A percentile compares a stretch with the other conserved stretches of the same genome.
phyloP scores from a whole-genome alignment of 164 flowering plant genomes.

The Stephania cephalantha region DNA sequence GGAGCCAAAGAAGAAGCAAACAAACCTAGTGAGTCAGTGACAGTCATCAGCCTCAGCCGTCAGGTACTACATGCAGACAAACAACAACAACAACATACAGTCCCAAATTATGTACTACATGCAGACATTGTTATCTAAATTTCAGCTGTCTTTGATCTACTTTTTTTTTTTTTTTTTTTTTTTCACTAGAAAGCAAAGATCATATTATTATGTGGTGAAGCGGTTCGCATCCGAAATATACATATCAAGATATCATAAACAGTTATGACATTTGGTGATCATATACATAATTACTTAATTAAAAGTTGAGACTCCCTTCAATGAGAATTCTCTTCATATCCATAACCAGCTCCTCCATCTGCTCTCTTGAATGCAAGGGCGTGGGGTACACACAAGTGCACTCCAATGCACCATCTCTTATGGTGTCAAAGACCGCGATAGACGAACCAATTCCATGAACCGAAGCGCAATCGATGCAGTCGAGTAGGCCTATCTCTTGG shows the following conservation, averaged over 20 bases:
- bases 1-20: slow-evolving; percentile 1
- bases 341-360: slow-evolving; percentile 52
- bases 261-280: too few relatives aligned
- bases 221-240: too few relatives aligned
- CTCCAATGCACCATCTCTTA: slow-evolving; percentile 56
- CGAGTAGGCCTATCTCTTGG: slow-evolving; percentile 45
- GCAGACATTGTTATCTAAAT: too few relatives aligned
- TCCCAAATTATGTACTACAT: too few relatives aligned
- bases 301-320: slow-evolving; percentile 9
- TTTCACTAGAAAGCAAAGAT: too few relatives aligned
- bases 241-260: too few relatives aligned
- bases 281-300: too few relatives aligned
- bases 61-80: background rate
- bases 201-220: too few relatives aligned
- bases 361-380: slow-evolving; percentile 77
- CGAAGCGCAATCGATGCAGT: slow-evolving; percentile 64
- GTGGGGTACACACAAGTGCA: slow-evolving; percentile 67
- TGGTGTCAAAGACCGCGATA: slow-evolving; percentile 55
- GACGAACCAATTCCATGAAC: slow-evolving; percentile 79
- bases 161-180: too few relatives aligned
- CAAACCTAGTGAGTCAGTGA: background rate
- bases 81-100: too few relatives aligned
- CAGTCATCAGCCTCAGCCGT: background rate
- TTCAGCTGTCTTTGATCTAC: too few relatives aligned
- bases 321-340: slow-evolving; percentile 49